Percentiles rank a stretch among this genome's conserved stretches.
Evolutionary conservation across 306 rosid species (phyloP).

Genomic region (Prunus dulcis): DNA sequence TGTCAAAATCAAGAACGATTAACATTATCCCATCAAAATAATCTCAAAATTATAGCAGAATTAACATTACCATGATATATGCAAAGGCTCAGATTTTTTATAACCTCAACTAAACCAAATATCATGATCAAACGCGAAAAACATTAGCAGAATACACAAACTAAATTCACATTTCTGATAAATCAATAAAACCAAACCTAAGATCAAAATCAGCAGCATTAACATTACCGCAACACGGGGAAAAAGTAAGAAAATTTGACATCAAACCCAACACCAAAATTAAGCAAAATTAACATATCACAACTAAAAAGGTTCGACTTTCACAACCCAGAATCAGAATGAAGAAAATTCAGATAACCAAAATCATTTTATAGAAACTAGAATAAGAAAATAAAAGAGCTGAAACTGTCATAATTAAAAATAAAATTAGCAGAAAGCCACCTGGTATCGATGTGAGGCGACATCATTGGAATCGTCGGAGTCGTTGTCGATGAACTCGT

Average conservation of each 20-base stretch:
- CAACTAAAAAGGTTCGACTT: not conserved
- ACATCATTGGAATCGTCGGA: conserved; percentile 54
- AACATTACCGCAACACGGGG: not conserved
- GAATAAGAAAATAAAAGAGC: no score
- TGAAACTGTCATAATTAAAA: not conserved
- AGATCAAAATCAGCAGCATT: not conserved
- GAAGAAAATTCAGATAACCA: not conserved
- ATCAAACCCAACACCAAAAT: not conserved
- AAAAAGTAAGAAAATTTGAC: not conserved
- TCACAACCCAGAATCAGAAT: not conserved
- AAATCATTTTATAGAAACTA: not conserved
- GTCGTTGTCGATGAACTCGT: conserved; percentile 61
- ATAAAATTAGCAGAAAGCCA: conserved; percentile 6
- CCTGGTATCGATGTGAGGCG: conserved; percentile 49
- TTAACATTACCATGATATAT: not conserved
- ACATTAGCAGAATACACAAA: not conserved
- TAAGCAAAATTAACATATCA: not conserved
- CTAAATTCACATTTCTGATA: not conserved
- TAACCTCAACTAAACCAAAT: not conserved
- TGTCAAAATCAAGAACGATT: not conserved
- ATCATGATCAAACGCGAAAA: not conserved
- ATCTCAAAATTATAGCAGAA: not conserved
- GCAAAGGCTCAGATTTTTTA: not conserved
- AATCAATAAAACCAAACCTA: not conserved
- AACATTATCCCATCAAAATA: not conserved